Evolutionary conservation across 2,329 filamentous ascomycete species (phyloP), one percentile per base, ranked within the genome.

Genomic region (Penicillium sp.): DNA sequence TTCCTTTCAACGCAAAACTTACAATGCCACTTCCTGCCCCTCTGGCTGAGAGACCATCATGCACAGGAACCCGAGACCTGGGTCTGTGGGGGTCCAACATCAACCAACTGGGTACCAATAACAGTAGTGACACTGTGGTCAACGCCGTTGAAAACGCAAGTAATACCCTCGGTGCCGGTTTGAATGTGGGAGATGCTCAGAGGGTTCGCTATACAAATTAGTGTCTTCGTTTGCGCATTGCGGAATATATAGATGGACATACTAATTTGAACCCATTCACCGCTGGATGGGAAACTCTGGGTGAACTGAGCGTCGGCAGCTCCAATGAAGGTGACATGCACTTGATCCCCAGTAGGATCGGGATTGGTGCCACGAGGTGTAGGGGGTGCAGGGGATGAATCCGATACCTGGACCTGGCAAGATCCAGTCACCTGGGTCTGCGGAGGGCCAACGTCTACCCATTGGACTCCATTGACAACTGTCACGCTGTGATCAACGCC

Each of bases 361-460:
- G 45, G 25, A 15, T 31, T 35, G 21, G 38, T 10, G 37, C 3
- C 35, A 37, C 6, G 17, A 37, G 35, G 15, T n/a, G 17, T 6
- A 13, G 45, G 33, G n/a, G 45, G 27, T 6, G n/a, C 6, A 23
- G 33, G 33, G 13, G 27, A 8, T n/a, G 50, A 45, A 42, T 13
- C 25, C 3, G 25, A 38, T 25, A 9, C 43, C n/a, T 49, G 52
- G 8, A 6, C 15, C 23, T 49, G 23, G 48, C 54, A 56, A 33
- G 54, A 56, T 33, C 52, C 60, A 42, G 52, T 56, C 25, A 66
- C 42, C 43, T 71, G 69, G 9, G 68, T 62, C 58, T 71, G 69
- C 6, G 69, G 69, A 42, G 69, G 67, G 19, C 67, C 69, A 54
- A 72, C 69, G 61, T 67, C 63, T 4, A 67, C 65, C 19, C 56